Conservation (phyloP, 345 rosid species). For the Syzygium grande region DNA sequence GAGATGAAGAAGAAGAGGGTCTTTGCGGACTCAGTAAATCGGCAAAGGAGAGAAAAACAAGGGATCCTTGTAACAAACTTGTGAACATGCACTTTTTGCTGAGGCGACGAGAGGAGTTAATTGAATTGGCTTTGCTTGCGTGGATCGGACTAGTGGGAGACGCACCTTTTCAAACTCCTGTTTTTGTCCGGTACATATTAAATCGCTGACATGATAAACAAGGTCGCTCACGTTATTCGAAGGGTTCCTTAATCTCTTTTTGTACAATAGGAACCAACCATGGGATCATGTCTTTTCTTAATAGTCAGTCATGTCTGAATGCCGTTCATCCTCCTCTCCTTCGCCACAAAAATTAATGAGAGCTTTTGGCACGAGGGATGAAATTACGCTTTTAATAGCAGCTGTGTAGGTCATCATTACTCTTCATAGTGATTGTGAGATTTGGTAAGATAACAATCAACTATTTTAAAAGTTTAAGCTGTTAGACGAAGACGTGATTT, state of each 20-base stretch:
- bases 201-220: not conserved
- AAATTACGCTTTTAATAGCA: not conserved
- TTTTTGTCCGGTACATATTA: not conserved
- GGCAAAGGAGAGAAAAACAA: not conserved
- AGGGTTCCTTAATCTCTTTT: not conserved
- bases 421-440: too few relatives aligned
- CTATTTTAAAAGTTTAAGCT: too few relatives aligned
- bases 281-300: not conserved
- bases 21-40: not conserved
- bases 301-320: not conserved
- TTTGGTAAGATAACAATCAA: too few relatives aligned
- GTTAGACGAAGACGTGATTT: too few relatives aligned
- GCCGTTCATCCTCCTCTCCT: not conserved
- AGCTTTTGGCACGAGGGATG: not conserved
- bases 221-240: not conserved
- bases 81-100: not conserved
- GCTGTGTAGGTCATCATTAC: not conserved
- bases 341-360: not conserved
- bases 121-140: not conserved
- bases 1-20: not conserved
- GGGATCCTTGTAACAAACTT: not conserved
- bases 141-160: not conserved
- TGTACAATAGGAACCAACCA: too few relatives aligned
- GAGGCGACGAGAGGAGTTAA: not conserved
- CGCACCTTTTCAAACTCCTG: not conserved